Percentiles rank a stretch among this genome's conserved stretches.
phyloP scores from a whole-genome alignment of 2,329 filamentous ascomycete species.

The Ceratocystis smalleyi region DNA sequence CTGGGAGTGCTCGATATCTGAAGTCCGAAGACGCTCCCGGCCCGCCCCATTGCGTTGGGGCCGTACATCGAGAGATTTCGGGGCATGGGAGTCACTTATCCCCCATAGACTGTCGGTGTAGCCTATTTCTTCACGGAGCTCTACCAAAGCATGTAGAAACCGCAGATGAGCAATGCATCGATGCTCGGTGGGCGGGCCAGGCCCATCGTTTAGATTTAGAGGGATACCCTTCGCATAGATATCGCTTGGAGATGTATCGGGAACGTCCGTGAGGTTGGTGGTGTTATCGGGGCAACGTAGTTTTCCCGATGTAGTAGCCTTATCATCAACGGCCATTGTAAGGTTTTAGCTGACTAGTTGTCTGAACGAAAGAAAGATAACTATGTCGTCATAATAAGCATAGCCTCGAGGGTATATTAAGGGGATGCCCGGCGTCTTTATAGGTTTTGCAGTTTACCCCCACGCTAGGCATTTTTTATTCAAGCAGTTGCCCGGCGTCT shows the following conservation, averaged over 20 bases:
- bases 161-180: constrained; percentile 60
- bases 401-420: too few species aligned
- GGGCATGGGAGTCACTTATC: constrained; percentile 36
- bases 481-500: too few species aligned
- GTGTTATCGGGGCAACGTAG: neutral
- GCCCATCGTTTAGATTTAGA: constrained; percentile 9
- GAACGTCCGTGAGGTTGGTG: neutral
- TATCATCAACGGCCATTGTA: neutral
- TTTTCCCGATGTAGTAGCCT: neutral
- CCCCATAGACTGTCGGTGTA: constrained; percentile 52
- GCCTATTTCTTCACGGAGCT: constrained; percentile 50
- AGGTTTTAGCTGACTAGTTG: neutral
- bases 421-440: too few species aligned
- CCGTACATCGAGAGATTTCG: constrained; percentile 16
- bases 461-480: too few species aligned
- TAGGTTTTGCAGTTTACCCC: too few species aligned
- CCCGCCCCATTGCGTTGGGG: neutral
- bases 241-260: neutral
- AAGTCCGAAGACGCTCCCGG: neutral
- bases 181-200: constrained; percentile 23
- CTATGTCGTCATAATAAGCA: too few species aligned
- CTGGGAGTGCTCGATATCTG: constrained; percentile 16
- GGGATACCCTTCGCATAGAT: neutral
- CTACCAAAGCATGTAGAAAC: constrained; percentile 51
- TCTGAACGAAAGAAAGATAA: too few species aligned